These are phyloP conservation scores for Dactylonectria estremocensis DNA, from an alignment of 2,329 filamentous ascomycete genomes.

Conservation along the genomic window DNA sequence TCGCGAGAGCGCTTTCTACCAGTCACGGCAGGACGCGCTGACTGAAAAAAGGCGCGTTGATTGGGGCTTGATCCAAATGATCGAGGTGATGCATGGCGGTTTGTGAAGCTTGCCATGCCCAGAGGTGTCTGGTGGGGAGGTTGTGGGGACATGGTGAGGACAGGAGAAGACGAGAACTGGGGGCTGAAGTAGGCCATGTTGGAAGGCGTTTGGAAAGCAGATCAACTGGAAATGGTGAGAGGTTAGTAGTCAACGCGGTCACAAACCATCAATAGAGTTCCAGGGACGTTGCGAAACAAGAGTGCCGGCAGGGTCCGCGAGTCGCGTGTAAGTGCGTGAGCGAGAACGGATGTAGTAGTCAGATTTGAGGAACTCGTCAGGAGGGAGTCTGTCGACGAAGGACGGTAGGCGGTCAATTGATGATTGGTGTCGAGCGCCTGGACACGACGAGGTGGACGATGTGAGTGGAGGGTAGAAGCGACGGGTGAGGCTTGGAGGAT, in stretches of 20 bases:
- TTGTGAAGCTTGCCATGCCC: conserved; percentile 50
- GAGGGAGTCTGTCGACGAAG: background rate
- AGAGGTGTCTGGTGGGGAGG: conserved; percentile 53
- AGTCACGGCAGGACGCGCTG: conserved; percentile 50
- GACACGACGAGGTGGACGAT: conserved; percentile 32
- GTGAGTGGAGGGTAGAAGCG: conserved; percentile 20
- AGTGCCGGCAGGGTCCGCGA: conserved; percentile 3
- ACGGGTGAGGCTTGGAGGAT: conserved; percentile 25
- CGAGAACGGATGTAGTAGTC: background rate
- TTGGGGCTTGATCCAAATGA: conserved; percentile 43
- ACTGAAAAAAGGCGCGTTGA: conserved; percentile 39
- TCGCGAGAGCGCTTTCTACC: conserved; percentile 85
- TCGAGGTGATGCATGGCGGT: conserved; percentile 43
- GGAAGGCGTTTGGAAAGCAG: conserved; percentile 30
- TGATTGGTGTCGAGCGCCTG: conserved; percentile 12
- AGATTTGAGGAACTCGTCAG: background rate
- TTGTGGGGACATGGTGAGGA: conserved; percentile 58
- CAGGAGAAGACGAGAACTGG: conserved; percentile 59
- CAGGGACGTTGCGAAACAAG: background rate
- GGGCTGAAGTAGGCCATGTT: conserved; percentile 63
- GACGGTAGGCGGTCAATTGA: conserved; percentile 17
- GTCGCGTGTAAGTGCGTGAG: conserved; percentile 2
- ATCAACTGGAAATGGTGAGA: conserved; percentile 41
- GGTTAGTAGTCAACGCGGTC: conserved; percentile 52
- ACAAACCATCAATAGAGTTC: conserved; percentile 50